These are phyloP conservation scores for Macrophomina phaseolina DNA, from an alignment of 2,329 filamentous ascomycete genomes.

Conservation along the genomic window DNA sequence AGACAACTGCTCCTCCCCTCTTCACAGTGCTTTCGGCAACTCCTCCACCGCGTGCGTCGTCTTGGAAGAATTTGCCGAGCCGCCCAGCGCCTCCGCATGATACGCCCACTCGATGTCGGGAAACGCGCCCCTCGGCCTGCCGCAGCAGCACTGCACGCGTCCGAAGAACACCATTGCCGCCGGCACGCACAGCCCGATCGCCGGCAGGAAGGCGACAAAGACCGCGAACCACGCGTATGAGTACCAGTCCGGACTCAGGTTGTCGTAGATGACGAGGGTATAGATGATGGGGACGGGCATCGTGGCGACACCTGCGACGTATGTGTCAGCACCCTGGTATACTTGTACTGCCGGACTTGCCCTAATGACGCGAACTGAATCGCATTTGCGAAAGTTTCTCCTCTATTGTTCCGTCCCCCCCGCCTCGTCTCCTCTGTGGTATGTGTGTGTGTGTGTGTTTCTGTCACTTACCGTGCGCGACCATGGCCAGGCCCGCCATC, in stretches of 20 bases:
- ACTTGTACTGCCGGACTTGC: too few relatives aligned
- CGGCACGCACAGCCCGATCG: conserved; percentile 28
- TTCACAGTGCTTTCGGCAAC: not conserved
- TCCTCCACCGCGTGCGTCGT: not conserved
- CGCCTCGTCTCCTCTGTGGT: too few relatives aligned
- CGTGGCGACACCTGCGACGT: conserved; percentile 20
- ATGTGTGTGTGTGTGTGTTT: too few relatives aligned
- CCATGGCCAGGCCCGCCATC: conserved; percentile 30
- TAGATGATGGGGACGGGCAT: conserved; percentile 28
- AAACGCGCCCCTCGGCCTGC: not conserved
- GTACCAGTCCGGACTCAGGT: conserved; percentile 26
- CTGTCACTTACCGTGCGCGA: conserved; percentile 17
- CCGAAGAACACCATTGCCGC: conserved; percentile 29
- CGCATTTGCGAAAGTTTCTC: too few relatives aligned
- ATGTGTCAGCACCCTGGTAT: too few relatives aligned
- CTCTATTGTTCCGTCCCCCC: too few relatives aligned
- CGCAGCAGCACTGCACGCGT: conserved; percentile 29
- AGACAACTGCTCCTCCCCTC: not conserved
- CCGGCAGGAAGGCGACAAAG: conserved; percentile 28
- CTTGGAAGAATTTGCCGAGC: not conserved
- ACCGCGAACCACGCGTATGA: conserved; percentile 28
- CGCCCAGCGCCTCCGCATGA: not conserved
- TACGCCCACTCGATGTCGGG: not conserved
- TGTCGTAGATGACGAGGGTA: conserved; percentile 27
- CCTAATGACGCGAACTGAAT: too few relatives aligned